Evolutionary conservation across 352 stramenopile genomes (phyloP).

Genomic region (Nothophytophthora sp.): DNA sequence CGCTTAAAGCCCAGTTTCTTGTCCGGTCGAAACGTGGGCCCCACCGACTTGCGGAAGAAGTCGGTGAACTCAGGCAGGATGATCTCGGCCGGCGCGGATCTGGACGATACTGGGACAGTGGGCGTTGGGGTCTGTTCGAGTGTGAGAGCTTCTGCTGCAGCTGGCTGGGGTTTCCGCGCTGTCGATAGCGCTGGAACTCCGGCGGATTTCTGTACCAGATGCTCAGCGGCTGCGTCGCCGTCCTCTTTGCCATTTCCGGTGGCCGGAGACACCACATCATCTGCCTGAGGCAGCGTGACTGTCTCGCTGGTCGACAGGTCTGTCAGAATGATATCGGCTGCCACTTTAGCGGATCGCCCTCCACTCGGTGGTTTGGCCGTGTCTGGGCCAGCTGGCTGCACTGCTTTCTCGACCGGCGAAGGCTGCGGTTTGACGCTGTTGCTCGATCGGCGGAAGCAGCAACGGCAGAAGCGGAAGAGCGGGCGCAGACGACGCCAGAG

Average conservation of each 20-base stretch:
- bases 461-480: conserved; percentile 19
- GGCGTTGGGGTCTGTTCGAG: background rate
- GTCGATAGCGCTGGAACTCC: conserved; percentile 2
- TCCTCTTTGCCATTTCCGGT: conserved; percentile 16
- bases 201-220: conserved; percentile 16
- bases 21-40: conserved; percentile 42
- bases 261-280: background rate
- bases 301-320: conserved; percentile 15
- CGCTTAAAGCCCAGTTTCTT: conserved; percentile 58
- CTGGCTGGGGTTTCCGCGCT: conserved; percentile 8
- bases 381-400: background rate
- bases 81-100: conserved; percentile 16
- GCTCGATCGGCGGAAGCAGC: conserved; percentile 20
- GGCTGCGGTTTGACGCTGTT: conserved; percentile 14
- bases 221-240: conserved; percentile 5
- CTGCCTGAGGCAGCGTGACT: background rate
- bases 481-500: conserved; percentile 35
- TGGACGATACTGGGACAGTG: conserved; percentile 4
- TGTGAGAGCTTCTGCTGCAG: background rate
- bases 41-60: conserved; percentile 63
- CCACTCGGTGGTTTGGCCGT: conserved; percentile 9
- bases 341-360: conserved; percentile 38
- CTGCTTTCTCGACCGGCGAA: background rate
- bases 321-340: conserved; percentile 24
- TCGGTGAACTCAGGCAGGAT: conserved; percentile 75